Evolutionary conservation across 805 yeast species (phyloP).

Genomic region (Clavispora fructus): DNA sequence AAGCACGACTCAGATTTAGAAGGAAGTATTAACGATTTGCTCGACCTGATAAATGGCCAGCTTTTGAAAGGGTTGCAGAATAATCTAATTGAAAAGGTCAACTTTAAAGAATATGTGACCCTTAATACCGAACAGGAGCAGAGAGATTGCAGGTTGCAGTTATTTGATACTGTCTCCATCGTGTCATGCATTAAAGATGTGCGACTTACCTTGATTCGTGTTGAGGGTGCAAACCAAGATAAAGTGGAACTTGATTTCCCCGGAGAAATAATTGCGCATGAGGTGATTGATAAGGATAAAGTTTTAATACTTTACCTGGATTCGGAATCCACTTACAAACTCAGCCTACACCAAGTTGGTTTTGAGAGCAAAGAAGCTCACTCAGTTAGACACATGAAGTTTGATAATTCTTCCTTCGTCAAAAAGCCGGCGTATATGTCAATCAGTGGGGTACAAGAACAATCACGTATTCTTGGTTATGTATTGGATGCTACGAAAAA

Average conservation of each 20-base stretch:
- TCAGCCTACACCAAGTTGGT: constrained; percentile 3
- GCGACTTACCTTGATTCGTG: constrained; percentile 2
- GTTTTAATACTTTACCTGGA: background rate
- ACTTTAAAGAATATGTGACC: constrained; percentile 8
- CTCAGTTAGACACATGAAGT: constrained; percentile 11
- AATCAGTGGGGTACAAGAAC: constrained; percentile 19
- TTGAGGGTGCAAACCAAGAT: background rate
- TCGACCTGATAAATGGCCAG: constrained; percentile 1
- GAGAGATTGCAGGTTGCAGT: constrained; percentile 1
- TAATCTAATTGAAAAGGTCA: constrained; percentile 17
- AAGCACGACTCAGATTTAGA: background rate
- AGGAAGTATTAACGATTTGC: background rate
- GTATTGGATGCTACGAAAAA: constrained; percentile 36
- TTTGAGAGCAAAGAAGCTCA: background rate
- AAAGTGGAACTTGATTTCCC: constrained; percentile 4
- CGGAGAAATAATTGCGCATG: constrained; percentile 4
- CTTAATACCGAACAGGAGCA: constrained; percentile 6
- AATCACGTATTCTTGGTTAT: constrained; percentile 26
- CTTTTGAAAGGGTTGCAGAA: constrained; percentile 25
- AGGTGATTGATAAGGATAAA: constrained; percentile 2
- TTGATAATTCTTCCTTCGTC: constrained; percentile 4
- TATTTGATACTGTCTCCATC: background rate
- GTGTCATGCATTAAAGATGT: constrained; percentile 3
- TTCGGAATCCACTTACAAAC: background rate
- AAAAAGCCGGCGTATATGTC: constrained; percentile 27